Evolutionary conservation across 2,329 filamentous ascomycete genomes (phyloP).

Genomic region (Aspergillus hortae): DNA sequence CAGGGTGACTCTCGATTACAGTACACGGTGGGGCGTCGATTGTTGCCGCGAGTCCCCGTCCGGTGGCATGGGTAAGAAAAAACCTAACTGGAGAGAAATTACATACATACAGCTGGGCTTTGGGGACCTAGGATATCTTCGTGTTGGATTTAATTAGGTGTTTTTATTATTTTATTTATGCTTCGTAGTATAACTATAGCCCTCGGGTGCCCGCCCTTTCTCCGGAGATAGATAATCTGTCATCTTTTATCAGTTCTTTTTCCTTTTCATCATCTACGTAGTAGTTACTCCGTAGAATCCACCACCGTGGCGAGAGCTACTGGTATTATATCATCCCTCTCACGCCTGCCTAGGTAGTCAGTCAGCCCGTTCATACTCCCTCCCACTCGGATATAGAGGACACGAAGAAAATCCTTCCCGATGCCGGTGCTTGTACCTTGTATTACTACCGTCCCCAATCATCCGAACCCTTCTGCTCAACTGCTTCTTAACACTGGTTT

Average conservation of each 20-base stretch:
- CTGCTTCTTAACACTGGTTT: conserved; percentile 4
- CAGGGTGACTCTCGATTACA: conserved; percentile 1
- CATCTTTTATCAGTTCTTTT: not conserved
- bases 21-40: conserved; percentile 13
- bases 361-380: not conserved
- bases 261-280: not conserved
- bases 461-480: not conserved
- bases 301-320: conserved; percentile 5
- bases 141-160: not conserved
- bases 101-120: no score
- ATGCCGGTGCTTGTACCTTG: not conserved
- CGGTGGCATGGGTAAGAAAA: not conserved
- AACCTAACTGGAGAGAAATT: not conserved
- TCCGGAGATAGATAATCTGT: not conserved
- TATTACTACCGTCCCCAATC: not conserved
- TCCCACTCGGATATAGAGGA: no score
- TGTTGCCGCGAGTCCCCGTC: conserved; percentile 9
- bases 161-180: not conserved
- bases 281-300: no score
- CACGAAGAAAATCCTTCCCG: not conserved
- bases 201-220: not conserved
- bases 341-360: no score
- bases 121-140: no score
- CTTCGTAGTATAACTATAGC: not conserved
- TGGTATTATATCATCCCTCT: conserved; percentile 7